Evolutionary conservation across 495 filamentous ascomycete genomes (phyloP).

Genomic region (Platismatia glauca): DNA sequence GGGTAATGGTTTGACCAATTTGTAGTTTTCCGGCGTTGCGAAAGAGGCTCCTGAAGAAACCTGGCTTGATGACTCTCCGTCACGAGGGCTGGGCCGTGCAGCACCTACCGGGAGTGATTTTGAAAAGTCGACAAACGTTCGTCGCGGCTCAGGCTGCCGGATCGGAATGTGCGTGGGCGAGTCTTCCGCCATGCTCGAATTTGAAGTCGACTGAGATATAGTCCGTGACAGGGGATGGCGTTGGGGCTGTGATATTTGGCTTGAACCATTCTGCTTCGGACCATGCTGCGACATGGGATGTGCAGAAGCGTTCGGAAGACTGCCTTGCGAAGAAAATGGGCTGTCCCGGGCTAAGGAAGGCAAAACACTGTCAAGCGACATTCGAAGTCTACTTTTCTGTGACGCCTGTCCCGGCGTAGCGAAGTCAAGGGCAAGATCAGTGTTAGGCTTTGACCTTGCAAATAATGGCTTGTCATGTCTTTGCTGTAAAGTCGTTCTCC

Average conservation of each 20-base stretch:
- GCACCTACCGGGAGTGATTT: slow-evolving; percentile 70
- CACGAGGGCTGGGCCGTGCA: slow-evolving; percentile 35
- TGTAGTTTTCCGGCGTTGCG: slow-evolving; percentile 77
- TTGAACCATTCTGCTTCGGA: slow-evolving; percentile 20
- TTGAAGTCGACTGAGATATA: slow-evolving; percentile 74
- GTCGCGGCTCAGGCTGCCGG: slow-evolving; percentile 44
- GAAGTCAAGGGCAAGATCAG: slow-evolving; percentile 36
- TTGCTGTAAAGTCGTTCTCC: slow-evolving; percentile 81
- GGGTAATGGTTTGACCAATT: slow-evolving; percentile 70
- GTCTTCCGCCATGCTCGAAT: slow-evolving; percentile 65
- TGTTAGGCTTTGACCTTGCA: slow-evolving; percentile 35
- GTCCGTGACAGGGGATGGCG: slow-evolving; percentile 82
- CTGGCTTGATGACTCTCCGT: slow-evolving; percentile 32
- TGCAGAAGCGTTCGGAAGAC: slow-evolving; percentile 46
- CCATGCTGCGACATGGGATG: slow-evolving; percentile 36
- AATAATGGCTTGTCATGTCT: slow-evolving; percentile 57
- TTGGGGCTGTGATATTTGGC: slow-evolving; percentile 35
- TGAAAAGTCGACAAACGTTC: slow-evolving; percentile 59
- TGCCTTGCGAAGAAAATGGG: slow-evolving; percentile 47
- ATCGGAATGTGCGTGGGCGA: slow-evolving; percentile 59
- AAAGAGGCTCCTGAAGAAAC: slow-evolving; percentile 48
- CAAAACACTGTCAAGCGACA: slow-evolving; percentile 66
- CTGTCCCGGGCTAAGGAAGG: slow-evolving; percentile 51
- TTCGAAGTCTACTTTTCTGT: slow-evolving; percentile 50
- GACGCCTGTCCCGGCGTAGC: slow-evolving; percentile 38